Evolutionary conservation across 192 early-diverging fungal species (phyloP), one percentile per base, ranked within the genome.

Genomic region (Linnemannia schmuckeri): DNA sequence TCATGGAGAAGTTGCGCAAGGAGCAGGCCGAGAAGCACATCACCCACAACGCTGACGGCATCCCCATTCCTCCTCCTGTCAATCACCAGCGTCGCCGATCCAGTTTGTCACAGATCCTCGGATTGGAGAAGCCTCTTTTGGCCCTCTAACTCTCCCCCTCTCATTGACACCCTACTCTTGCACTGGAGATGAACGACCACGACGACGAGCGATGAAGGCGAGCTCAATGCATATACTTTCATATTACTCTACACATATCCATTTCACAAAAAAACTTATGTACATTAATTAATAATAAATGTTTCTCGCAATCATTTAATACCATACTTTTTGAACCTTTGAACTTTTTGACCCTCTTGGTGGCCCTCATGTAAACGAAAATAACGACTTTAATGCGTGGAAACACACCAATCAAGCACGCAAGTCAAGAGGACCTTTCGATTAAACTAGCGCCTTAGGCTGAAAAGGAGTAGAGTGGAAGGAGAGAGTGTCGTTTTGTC

Each of bases 71-170:
- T 18, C 57, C 82, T 27, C 72, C 63, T 1, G 18, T 33, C 47
- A 75, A 76, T 35, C 69, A 73, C 24, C 63, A 74, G 46, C 57
- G 42, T 35, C 76, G 82, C 22, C 82, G 82, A 41, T 78, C 76
- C 24, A 83, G 82, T 69, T 20, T 83, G 22, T 54, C 82, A 2
- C 71, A 74, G 30, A 27, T 49, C 42, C 47, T 83, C 4, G 82
- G 82, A 47, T 38, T 83, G 61, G 82, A 83, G 33, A 83, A 83
- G 63, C 76, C 76, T 27, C 74, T 83, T 72, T 63, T 83, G 30
- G 76, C 82, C 22, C 61, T 40, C 46, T 83, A 78, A 74, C n/a
- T 6, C 22, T 3, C n/a, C 8, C 2, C n/a, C 9, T 27, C 24
- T 10, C 55, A 15, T 27, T 10, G 12, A 15, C 30, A 12, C n/a